These are phyloP conservation scores for Excoecaria agallocha DNA, from an alignment of 345 rosid species.

Conservation along the genomic window DNA sequence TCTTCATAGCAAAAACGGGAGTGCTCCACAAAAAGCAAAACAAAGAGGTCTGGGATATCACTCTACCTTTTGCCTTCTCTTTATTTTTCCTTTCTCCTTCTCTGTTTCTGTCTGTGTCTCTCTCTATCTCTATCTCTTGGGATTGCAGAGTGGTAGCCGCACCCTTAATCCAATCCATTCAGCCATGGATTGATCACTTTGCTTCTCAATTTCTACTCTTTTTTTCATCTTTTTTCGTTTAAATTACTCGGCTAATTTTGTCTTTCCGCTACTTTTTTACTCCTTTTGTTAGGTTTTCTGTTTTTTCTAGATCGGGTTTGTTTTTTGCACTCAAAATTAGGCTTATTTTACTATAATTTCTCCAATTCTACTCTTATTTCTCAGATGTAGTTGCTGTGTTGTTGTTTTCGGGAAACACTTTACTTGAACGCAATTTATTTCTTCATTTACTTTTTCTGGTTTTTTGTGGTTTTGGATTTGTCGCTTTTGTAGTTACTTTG, in stretches of 20 bases:
- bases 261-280: no score
- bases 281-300: no score
- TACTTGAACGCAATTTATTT: background rate
- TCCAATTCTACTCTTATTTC: background rate
- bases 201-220: no score
- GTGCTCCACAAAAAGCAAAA: conserved; percentile 32
- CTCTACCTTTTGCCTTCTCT: conserved; percentile 31
- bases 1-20: conserved; percentile 28
- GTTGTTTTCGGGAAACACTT: background rate
- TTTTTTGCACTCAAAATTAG: background rate
- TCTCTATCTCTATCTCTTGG: conserved; percentile 43
- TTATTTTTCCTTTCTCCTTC: conserved; percentile 14
- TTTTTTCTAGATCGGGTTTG: conserved; percentile 24
- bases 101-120: no score
- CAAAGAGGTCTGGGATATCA: conserved; percentile 20
- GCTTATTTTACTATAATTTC: conserved; percentile 1
- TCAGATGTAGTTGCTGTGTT: background rate
- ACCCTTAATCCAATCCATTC: background rate
- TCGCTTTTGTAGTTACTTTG: background rate
- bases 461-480: background rate
- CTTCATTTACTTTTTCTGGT: background rate
- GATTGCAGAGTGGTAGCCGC: conserved; percentile 48
- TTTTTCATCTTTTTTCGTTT: no score
- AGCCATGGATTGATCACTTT: no score
- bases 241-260: no score